Evolutionary conservation across 371 early-diverging fungal genomes (phyloP).

Genomic region (Polyrhizophydium stewartii): DNA sequence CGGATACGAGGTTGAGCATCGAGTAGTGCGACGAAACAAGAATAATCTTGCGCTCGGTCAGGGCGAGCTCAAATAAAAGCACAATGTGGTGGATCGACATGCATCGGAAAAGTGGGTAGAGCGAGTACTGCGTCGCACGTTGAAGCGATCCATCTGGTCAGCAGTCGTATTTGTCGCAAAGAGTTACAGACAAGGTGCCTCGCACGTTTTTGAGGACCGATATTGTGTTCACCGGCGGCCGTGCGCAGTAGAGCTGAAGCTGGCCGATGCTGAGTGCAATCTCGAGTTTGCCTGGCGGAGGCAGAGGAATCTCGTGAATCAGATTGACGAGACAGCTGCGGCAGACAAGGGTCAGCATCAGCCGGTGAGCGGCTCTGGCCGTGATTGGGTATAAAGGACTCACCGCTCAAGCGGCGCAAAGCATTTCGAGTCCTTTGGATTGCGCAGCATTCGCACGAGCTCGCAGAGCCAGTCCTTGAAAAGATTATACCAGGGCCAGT

Average conservation of each 20-base stretch:
- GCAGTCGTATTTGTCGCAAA: no score
- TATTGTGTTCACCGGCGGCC: constrained; percentile 75
- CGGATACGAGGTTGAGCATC: constrained; percentile 71
- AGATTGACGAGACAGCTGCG: constrained; percentile 60
- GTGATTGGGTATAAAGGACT: no score
- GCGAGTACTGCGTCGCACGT: constrained; percentile 56
- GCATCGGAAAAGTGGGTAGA: constrained; percentile 71
- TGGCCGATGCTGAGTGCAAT: constrained; percentile 62
- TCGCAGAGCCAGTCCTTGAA: constrained; percentile 74
- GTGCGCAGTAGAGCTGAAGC: constrained; percentile 60
- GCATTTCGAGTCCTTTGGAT: constrained; percentile 7
- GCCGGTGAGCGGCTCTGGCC: no score
- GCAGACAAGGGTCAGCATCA: no score
- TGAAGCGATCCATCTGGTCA: no score
- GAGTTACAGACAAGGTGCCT: not conserved
- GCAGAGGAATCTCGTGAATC: constrained; percentile 69
- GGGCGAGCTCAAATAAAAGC: constrained; percentile 60
- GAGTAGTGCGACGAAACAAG: constrained; percentile 65
- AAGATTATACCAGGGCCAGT: constrained; percentile 69
- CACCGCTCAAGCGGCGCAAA: not conserved
- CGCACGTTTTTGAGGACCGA: constrained; percentile 62
- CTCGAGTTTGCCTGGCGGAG: constrained; percentile 79
- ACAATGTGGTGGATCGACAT: constrained; percentile 68
- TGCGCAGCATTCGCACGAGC: constrained; percentile 55
- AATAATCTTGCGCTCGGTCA: constrained; percentile 71